Percentiles rank a stretch among this genome's conserved stretches.
Conservation (phyloP, 306 rosid genomes). For the Cicer pinnatifidum region DNA sequence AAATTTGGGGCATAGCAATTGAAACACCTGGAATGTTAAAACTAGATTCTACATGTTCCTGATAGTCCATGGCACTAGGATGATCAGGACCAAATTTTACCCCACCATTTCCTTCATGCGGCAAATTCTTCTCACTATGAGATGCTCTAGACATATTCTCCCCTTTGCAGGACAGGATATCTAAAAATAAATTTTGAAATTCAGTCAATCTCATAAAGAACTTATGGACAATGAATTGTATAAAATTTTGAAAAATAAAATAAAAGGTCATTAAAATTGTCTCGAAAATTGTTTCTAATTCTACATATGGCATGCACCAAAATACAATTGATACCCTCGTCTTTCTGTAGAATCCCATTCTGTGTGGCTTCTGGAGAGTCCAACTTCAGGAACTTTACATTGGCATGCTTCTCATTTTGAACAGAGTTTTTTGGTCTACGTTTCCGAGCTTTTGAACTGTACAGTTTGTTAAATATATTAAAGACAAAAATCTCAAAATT, state of each 20-base stretch:
- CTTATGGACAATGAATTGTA: slow-evolving; percentile 4
- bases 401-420: slow-evolving; percentile 58
- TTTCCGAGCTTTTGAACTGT: slow-evolving; percentile 74
- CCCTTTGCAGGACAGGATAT: slow-evolving; percentile 62
- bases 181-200: slow-evolving; percentile 47
- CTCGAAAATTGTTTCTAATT: slow-evolving; percentile 2
- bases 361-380: slow-evolving; percentile 69
- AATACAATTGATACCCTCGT: slow-evolving; percentile 56
- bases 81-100: slow-evolving; percentile 58
- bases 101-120: slow-evolving; percentile 55
- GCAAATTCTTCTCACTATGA: slow-evolving; percentile 56
- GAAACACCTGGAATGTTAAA: slow-evolving; percentile 69
- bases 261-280: not conserved
- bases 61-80: slow-evolving; percentile 57
- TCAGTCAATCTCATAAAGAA: slow-evolving; percentile 48
- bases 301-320: slow-evolving; percentile 24
- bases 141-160: slow-evolving; percentile 56
- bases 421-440: slow-evolving; percentile 48
- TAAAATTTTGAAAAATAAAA: slow-evolving; percentile 6
- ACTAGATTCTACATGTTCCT: slow-evolving; percentile 81
- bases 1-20: slow-evolving; percentile 75
- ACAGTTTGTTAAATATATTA: slow-evolving; percentile 44
- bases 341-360: slow-evolving; percentile 57
- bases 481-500: slow-evolving; percentile 39
- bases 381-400: slow-evolving; percentile 81